Conservation (phyloP, 805 yeast genomes). For the Ogataea methanolica region DNA sequence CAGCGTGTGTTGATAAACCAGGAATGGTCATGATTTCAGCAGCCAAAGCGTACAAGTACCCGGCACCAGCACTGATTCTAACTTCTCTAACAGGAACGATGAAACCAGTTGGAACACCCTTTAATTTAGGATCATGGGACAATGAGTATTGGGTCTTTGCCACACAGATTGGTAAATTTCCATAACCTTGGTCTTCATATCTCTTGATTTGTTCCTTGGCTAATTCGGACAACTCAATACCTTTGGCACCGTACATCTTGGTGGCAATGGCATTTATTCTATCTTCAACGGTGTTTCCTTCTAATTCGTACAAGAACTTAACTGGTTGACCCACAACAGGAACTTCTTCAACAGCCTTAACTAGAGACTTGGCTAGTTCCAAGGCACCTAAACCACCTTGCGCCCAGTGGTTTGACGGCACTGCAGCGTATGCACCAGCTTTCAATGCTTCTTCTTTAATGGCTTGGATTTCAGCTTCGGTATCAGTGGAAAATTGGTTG, state of each 20-base stretch:
- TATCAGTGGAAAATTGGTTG: constrained; percentile 72
- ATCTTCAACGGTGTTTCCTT: constrained; percentile 52
- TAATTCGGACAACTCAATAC: constrained; percentile 61
- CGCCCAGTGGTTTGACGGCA: constrained; percentile 82
- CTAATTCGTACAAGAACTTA: constrained; percentile 56
- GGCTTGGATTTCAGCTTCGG: constrained; percentile 62
- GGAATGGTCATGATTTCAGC: constrained; percentile 86
- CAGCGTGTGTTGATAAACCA: constrained; percentile 80
- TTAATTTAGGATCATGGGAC: constrained; percentile 76
- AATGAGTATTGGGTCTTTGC: constrained; percentile 85
- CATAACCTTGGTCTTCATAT: constrained; percentile 72
- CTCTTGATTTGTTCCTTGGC: constrained; percentile 66
- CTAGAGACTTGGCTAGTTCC: constrained; percentile 66
- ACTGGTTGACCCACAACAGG: constrained; percentile 16
- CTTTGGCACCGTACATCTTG: constrained; percentile 75
- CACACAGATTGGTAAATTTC: constrained; percentile 73
- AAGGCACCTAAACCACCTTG: constrained; percentile 82
- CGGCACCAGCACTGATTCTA: constrained; percentile 84
- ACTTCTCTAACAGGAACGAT: constrained; percentile 78
- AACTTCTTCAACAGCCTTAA: constrained; percentile 48
- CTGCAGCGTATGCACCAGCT: constrained; percentile 79
- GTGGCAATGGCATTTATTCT: constrained; percentile 64
- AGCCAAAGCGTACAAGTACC: constrained; percentile 78
- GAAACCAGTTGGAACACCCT: constrained; percentile 81
- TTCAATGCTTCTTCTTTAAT: constrained; percentile 62